Conservation (phyloP, 345 rosid genomes). For the Nasturtium officinale region DNA sequence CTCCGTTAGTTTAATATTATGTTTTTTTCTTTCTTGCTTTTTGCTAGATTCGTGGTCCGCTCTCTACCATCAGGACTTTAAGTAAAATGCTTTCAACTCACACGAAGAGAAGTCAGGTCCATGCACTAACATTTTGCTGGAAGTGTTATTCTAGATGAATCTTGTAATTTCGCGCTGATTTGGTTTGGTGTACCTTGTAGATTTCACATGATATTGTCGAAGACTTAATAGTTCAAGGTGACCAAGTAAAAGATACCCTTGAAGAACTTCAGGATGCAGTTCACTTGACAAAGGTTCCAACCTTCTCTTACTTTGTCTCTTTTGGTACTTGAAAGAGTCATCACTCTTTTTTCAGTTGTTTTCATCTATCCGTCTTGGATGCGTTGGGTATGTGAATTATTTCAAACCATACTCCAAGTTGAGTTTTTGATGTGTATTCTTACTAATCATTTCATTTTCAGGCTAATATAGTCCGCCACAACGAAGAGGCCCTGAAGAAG, state of each 20-base stretch:
- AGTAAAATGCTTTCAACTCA: slow-evolving; percentile 81
- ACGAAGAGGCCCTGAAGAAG: slow-evolving; percentile 69
- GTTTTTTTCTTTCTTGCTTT: not conserved
- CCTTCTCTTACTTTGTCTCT: slow-evolving; percentile 13
- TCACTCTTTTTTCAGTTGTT: not conserved
- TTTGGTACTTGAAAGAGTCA: slow-evolving; percentile 13
- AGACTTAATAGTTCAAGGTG: slow-evolving; percentile 77
- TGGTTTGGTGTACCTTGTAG: slow-evolving; percentile 46
- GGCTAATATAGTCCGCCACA: slow-evolving; percentile 79
- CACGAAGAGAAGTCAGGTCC: slow-evolving; percentile 75
- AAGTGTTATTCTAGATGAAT: not conserved
- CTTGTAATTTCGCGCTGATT: slow-evolving; percentile 3
- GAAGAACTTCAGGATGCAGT: slow-evolving; percentile 94
- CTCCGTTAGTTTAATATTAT: slow-evolving; percentile 11
- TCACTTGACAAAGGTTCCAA: slow-evolving; percentile 70
- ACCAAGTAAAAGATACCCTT: slow-evolving; percentile 66
- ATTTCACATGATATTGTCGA: slow-evolving; percentile 78
- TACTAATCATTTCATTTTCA: slow-evolving; percentile 35
- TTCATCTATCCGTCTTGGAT: slow-evolving; percentile 9
- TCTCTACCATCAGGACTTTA: slow-evolving; percentile 75
- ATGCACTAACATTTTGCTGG: slow-evolving; percentile 13
- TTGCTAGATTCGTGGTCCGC: slow-evolving; percentile 78
- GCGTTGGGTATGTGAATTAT: not conserved
- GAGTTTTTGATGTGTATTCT: not conserved
- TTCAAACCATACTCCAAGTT: not conserved